Evolutionary conservation across 139 green algal species (phyloP).

Genomic region (Chlamydomonas urium): DNA sequence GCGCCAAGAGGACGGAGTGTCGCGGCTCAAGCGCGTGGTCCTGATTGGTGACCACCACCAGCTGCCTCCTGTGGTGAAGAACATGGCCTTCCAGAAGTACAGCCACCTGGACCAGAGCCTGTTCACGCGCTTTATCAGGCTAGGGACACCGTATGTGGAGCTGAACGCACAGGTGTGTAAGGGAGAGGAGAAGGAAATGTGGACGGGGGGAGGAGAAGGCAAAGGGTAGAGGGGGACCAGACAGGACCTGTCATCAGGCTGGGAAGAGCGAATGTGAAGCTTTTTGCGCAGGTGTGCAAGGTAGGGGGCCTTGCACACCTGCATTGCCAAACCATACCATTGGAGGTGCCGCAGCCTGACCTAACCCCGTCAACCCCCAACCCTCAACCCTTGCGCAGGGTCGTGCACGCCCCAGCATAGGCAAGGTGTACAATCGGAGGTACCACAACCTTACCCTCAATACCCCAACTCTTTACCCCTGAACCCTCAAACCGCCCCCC

Average conservation of each 20-base stretch:
- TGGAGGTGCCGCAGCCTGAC: no score
- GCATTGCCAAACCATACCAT: no score
- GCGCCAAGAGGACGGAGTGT: constrained; percentile 46
- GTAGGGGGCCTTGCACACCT: no score
- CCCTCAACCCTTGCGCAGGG: no score
- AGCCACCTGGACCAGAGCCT: constrained; percentile 87
- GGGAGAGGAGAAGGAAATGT: no score
- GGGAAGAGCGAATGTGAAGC: background rate
- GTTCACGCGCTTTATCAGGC: constrained; percentile 94
- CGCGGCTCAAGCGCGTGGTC: constrained; percentile 58
- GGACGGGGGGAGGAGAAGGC: background rate
- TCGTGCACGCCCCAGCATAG: no score
- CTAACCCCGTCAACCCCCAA: no score
- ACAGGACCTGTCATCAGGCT: background rate
- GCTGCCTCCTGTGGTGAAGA: constrained; percentile 97
- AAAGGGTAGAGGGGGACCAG: no score
- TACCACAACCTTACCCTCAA: no score
- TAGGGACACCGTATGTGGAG: constrained; percentile 90
- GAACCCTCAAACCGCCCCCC: constrained; percentile 40
- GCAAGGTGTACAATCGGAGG: no score
- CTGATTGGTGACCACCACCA: constrained; percentile 98
- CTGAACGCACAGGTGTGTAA: constrained; percentile 81
- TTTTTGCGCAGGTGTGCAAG: no score
- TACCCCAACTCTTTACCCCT: no score
- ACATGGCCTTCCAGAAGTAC: constrained; percentile 88